These are phyloP conservation scores for Talaromyces adpressus DNA, from an alignment of 495 filamentous ascomycete genomes.

Conservation along the genomic window DNA sequence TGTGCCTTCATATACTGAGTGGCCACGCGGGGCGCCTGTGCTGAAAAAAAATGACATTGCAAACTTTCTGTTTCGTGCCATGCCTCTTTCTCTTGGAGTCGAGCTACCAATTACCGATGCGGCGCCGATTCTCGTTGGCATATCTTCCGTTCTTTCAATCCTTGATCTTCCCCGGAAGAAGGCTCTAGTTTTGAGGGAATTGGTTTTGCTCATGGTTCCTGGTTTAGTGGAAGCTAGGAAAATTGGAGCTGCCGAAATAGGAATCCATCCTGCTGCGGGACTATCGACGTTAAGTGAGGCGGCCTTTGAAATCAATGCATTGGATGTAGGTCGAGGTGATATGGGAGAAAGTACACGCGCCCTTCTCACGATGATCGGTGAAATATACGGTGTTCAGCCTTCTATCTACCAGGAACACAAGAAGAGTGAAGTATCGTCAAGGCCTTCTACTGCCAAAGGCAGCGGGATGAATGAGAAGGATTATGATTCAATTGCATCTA, in stretches of 20 bases:
- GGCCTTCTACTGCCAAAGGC: background rate
- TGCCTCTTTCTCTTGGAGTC: conserved; percentile 51
- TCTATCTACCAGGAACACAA: conserved; percentile 31
- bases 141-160: conserved; percentile 70
- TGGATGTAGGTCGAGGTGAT: conserved; percentile 69
- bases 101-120: conserved; percentile 65
- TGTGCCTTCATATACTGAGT: conserved; percentile 30
- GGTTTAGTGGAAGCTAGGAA: conserved; percentile 89
- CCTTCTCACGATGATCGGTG: conserved; percentile 47
- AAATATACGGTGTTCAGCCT: conserved; percentile 41
- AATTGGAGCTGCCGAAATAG: conserved; percentile 85
- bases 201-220: conserved; percentile 73
- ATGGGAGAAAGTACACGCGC: conserved; percentile 65
- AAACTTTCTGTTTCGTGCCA: conserved; percentile 61
- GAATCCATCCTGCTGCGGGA: conserved; percentile 88
- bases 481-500: conserved; percentile 36
- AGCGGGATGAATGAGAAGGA: conserved; percentile 10
- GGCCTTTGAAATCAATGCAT: conserved; percentile 49
- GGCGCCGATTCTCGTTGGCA: conserved; percentile 71
- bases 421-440: conserved; percentile 13
- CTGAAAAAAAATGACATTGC: conserved; percentile 59
- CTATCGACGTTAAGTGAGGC: conserved; percentile 55
- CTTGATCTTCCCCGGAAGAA: conserved; percentile 80
- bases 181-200: conserved; percentile 75
- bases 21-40: conserved; percentile 33